These are phyloP conservation scores for Endoconidiophora laricicola DNA, from an alignment of 2,329 filamentous ascomycete genomes.

Conservation along the genomic window DNA sequence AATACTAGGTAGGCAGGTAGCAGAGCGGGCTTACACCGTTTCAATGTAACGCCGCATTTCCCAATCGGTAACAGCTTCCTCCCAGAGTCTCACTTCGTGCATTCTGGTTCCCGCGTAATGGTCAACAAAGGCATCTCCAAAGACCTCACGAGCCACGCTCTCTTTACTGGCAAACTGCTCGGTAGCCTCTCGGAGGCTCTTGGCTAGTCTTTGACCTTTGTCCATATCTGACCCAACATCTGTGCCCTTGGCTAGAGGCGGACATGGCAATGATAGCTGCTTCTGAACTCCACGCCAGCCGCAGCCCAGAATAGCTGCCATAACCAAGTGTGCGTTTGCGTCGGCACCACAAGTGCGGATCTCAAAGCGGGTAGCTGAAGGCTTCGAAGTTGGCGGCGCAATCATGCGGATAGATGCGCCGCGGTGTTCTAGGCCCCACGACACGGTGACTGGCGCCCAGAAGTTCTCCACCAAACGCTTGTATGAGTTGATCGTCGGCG, in stretches of 20 bases:
- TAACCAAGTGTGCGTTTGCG: slow-evolving; percentile 72
- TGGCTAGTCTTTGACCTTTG: slow-evolving; percentile 62
- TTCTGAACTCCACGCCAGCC: slow-evolving; percentile 88
- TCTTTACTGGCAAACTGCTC: slow-evolving; percentile 57
- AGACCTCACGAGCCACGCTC: slow-evolving; percentile 82
- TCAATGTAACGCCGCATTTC: slow-evolving; percentile 66
- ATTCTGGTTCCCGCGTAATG: slow-evolving; percentile 85
- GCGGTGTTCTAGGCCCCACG: slow-evolving; percentile 90
- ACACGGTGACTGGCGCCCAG: slow-evolving; percentile 95
- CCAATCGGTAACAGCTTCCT: slow-evolving; percentile 96
- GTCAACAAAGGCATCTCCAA: slow-evolving; percentile 90
- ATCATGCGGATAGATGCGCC: slow-evolving; percentile 84
- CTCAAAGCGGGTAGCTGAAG: slow-evolving; percentile 81
- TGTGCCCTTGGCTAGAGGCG: slow-evolving; percentile 72
- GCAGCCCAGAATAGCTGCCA: slow-evolving; percentile 70
- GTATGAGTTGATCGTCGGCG: slow-evolving; percentile 93
- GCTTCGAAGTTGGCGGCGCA: slow-evolving; percentile 67
- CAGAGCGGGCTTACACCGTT: slow-evolving; percentile 34
- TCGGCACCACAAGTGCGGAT: slow-evolving; percentile 90
- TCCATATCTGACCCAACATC: slow-evolving; percentile 60
- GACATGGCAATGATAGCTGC: slow-evolving; percentile 67
- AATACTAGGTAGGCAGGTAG: too few relatives aligned
- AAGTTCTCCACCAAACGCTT: slow-evolving; percentile 97
- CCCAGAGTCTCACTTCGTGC: slow-evolving; percentile 80
- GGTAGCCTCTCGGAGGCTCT: slow-evolving; percentile 71